Conservation (phyloP, 805 yeast genomes). For the Yamadazyma olivae region DNA sequence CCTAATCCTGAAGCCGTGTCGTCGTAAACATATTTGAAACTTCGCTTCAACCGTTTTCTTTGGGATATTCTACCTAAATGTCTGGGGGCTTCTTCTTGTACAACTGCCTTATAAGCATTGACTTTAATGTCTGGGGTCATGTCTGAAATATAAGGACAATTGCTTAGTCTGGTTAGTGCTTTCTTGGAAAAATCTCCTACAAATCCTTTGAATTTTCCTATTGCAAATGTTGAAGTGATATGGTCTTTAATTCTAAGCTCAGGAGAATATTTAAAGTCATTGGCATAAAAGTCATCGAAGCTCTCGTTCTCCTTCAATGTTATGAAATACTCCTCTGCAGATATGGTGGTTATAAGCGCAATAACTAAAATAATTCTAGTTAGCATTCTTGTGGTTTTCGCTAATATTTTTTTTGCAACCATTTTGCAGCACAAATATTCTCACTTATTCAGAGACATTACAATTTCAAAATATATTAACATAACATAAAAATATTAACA, state of each 20-base stretch:
- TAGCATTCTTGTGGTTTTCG: no score
- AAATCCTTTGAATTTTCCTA: conserved; percentile 72
- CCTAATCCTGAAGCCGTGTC: conserved; percentile 47
- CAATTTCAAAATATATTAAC: no score
- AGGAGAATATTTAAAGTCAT: conserved; percentile 36
- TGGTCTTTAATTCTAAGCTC: conserved; percentile 43
- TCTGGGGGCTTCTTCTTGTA: conserved; percentile 51
- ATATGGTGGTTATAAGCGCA: background rate
- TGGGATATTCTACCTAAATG: conserved; percentile 68
- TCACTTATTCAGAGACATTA: no score
- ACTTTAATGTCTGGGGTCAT: conserved; percentile 66
- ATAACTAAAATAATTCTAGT: no score
- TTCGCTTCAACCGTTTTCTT: conserved; percentile 22
- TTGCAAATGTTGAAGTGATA: conserved; percentile 52
- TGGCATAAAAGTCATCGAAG: conserved; percentile 45
- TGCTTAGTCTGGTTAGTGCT: conserved; percentile 44
- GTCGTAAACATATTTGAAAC: conserved; percentile 48
- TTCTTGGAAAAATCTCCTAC: conserved; percentile 57
- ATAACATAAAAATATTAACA: no score
- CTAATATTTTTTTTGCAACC: conserved; percentile 3
- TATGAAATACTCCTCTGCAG: conserved; percentile 39
- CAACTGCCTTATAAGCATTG: conserved; percentile 48
- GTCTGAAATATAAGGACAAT: conserved; percentile 63
- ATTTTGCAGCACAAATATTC: no score
- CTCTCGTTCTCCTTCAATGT: conserved; percentile 50